Evolutionary conservation across 805 yeast genomes (phyloP), one percentile per base, ranked within the genome.

Genomic region (Wickerhamiella siamensis): DNA sequence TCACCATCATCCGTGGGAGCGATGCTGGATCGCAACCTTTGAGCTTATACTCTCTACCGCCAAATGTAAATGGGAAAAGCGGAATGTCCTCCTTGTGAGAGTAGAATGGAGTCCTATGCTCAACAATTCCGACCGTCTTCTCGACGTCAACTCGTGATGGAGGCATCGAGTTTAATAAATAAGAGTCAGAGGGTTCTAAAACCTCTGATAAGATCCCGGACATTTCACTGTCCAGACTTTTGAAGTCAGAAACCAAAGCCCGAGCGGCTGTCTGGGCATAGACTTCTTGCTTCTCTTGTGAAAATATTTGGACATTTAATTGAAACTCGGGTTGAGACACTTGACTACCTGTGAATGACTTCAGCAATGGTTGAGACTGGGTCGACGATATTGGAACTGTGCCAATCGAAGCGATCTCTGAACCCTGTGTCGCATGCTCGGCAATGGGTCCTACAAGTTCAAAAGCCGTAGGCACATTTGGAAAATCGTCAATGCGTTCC

Each of bases 51-150:
- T 70, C 73, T 46, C 69, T 74, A 4, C 86, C 87, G 1, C 87
- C 87, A 58, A 74, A 77, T 1, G 72, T 58, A 42, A 79, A 70
- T 0, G 88, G 77, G 9, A 59, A 57, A 4, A 57, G 51, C 2
- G 73, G 77, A 5, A 70, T 61, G 49, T 83, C 87, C 1, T 57
- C 51, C 0, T 63, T 50, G 14, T 69, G 66, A 21, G 76, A 69
- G 50, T 74, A 87, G 48, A 61, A 74, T 0, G 95, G 94, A 47
- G 73, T 79, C 1, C 51, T 43, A 53, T 79, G 78, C 12, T 74
- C 68, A 12, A 73, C 58, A 12, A 45, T 39, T 14, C 55, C 55
- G 24, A 81, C 62, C 12, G 77, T 71, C 19, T 60, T 55, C 4
- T 65, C 53, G 15, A 76, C 64, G 37, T 64, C 68, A 3, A 35